phyloP scores from a whole-genome alignment of 78 protist genomes.

The Emiliania huxleyi region DNA sequence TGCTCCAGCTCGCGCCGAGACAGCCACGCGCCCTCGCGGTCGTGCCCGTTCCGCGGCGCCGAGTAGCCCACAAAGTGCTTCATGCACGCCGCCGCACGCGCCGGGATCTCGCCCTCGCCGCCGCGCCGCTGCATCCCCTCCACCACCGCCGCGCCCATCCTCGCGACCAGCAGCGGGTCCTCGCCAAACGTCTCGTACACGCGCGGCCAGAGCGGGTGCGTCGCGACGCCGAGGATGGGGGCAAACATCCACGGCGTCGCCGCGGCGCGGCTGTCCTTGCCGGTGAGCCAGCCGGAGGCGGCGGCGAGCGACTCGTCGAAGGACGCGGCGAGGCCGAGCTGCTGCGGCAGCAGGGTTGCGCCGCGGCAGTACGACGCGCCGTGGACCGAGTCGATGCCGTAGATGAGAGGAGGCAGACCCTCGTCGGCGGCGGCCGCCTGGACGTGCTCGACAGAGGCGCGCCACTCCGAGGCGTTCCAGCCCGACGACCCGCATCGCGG shows the following conservation, averaged over 20 bases:
- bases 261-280: slow-evolving; percentile 60
- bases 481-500: too few relatives aligned
- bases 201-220: slow-evolving; percentile 40
- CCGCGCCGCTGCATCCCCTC: too few relatives aligned
- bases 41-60: slow-evolving; percentile 60
- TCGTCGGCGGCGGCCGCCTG: too few relatives aligned
- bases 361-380: background rate
- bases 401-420: background rate
- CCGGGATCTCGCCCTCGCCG: too few relatives aligned
- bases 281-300: background rate
- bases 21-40: slow-evolving; percentile 63
- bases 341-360: background rate
- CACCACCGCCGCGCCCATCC: too few relatives aligned
- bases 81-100: too few relatives aligned
- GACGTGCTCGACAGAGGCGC: background rate
- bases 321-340: too few relatives aligned
- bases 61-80: slow-evolving; percentile 63
- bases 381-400: background rate
- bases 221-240: too few relatives aligned
- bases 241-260: too few relatives aligned
- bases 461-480: background rate
- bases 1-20: too few relatives aligned
- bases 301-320: background rate
- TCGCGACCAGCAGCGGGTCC: too few relatives aligned
- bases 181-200: too few relatives aligned